Conservation (phyloP, 2,329 filamentous ascomycete species). For the Sporothrix euskadiensis region DNA sequence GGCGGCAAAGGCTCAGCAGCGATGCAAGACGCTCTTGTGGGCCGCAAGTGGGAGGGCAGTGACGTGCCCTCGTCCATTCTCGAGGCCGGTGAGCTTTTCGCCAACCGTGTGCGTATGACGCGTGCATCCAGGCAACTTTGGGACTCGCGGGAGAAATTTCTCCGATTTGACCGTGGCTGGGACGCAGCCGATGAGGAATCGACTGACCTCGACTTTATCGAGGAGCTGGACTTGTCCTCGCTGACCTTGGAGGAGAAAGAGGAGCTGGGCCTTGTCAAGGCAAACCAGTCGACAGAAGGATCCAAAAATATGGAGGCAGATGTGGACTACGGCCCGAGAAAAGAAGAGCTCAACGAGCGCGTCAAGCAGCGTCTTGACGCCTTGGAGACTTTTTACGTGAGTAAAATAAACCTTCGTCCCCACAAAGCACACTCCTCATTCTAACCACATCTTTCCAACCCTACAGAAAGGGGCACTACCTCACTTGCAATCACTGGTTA, state of each 20-base stretch:
- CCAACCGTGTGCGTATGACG: constrained; percentile 85
- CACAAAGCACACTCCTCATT: not conserved
- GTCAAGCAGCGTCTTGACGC: constrained; percentile 66
- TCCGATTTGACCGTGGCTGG: constrained; percentile 92
- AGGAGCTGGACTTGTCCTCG: constrained; percentile 44
- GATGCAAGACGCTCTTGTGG: constrained; percentile 75
- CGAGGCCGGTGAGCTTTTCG: constrained; percentile 91
- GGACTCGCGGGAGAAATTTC: constrained; percentile 88
- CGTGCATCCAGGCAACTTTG: constrained; percentile 89
- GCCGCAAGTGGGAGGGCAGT: constrained; percentile 86
- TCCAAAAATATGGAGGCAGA: constrained; percentile 30
- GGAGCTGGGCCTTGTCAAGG: constrained; percentile 50
- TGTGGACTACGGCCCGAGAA: constrained; percentile 54
- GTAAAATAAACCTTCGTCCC: constrained; percentile 36
- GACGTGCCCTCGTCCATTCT: constrained; percentile 93
- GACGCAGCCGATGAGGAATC: constrained; percentile 45
- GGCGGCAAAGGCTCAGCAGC: constrained; percentile 86
- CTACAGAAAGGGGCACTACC: constrained; percentile 71
- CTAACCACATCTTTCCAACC: not conserved
- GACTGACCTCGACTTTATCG: constrained; percentile 45
- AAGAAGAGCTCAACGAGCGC: constrained; percentile 51
- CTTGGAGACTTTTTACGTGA: constrained; percentile 83
- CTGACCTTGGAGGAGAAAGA: constrained; percentile 48
- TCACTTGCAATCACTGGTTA: constrained; percentile 86
- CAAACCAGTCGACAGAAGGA: constrained; percentile 32